Conservation (phyloP, 2,329 filamentous ascomycete genomes). For the Scopulariopsis brevicaulis region DNA sequence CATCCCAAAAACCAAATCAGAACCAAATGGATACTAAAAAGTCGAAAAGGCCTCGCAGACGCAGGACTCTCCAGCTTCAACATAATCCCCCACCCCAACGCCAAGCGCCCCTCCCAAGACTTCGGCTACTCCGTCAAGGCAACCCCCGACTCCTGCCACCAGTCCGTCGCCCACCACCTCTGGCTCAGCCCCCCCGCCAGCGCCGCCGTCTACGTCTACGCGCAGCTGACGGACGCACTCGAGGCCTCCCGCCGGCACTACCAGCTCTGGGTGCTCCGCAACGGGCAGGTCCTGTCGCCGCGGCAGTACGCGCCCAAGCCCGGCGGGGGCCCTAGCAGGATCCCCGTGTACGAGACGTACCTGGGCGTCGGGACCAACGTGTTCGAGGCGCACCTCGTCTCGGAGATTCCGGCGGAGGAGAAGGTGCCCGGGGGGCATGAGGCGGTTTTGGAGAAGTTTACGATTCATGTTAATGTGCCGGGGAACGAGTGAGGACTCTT, state of each 20-base stretch:
- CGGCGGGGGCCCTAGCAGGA: neutral
- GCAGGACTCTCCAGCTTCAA: neutral
- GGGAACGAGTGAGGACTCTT: neutral
- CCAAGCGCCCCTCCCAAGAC: neutral
- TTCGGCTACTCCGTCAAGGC: neutral
- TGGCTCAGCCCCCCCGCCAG: slow-evolving; percentile 40
- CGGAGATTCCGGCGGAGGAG: slow-evolving; percentile 51
- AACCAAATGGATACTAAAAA: too few relatives aligned
- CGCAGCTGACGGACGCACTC: slow-evolving; percentile 50
- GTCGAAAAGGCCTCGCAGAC: neutral
- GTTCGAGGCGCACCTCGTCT: slow-evolving; percentile 68
- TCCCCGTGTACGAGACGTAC: slow-evolving; percentile 62
- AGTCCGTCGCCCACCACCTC: slow-evolving; percentile 51
- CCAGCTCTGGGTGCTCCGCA: slow-evolving; percentile 58
- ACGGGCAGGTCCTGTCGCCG: slow-evolving; percentile 2
- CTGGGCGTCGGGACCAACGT: slow-evolving; percentile 64
- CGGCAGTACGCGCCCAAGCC: neutral
- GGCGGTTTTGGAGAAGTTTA: slow-evolving; percentile 69
- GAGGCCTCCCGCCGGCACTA: slow-evolving; percentile 61
- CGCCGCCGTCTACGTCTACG: slow-evolving; percentile 56
- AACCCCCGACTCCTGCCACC: slow-evolving; percentile 11
- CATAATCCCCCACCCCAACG: neutral
- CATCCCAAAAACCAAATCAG: neutral
- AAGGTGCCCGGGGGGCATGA: slow-evolving; percentile 46
- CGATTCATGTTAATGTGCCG: slow-evolving; percentile 52